These are phyloP conservation scores for Ceratobasidium sp. DNA, from an alignment of 1,284 basidiomycete species.

Conservation along the genomic window DNA sequence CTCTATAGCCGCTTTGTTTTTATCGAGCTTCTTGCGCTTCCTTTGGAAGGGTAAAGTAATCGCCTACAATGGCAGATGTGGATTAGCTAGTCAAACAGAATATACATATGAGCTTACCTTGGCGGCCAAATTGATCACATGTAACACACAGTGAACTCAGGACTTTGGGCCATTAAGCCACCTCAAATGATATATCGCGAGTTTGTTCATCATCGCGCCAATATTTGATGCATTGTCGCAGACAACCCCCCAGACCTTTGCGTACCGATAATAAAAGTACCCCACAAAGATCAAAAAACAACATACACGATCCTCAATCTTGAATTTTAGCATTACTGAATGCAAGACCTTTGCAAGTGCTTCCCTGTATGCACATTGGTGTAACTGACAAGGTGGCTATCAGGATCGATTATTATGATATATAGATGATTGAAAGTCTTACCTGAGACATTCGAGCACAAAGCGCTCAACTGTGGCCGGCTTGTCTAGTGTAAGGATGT, in stretches of 20 bases:
- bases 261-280: neutral
- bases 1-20: neutral
- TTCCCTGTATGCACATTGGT: neutral
- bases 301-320: neutral
- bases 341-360: neutral
- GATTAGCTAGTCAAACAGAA: neutral
- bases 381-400: neutral
- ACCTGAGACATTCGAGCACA: conserved; percentile 7
- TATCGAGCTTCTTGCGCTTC: neutral
- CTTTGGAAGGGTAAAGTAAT: neutral
- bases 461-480: neutral
- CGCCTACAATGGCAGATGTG: neutral
- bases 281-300: neutral
- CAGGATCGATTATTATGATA: neutral
- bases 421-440: neutral
- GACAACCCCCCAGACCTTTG: conserved; percentile 1
- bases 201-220: neutral
- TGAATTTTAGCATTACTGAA: neutral
- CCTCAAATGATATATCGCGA: neutral
- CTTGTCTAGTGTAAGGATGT: no score
- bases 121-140: neutral
- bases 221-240: conserved; percentile 1
- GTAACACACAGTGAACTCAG: neutral
- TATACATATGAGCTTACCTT: neutral
- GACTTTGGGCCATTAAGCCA: neutral